Evolutionary conservation across 148 eudicot species (phyloP).

Genomic region (Pharnaceum exiguum): DNA sequence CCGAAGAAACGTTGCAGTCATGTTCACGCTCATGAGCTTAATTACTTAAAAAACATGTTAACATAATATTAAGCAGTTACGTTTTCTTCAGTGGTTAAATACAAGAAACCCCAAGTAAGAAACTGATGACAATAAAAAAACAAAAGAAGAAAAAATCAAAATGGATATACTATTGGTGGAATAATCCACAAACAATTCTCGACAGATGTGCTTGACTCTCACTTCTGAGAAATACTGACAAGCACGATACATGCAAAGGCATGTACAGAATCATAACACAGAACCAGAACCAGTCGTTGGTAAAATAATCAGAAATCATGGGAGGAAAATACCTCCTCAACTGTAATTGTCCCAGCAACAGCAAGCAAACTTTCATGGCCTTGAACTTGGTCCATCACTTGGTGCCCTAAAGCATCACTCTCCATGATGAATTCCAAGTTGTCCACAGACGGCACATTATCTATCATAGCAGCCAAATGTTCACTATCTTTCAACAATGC

Average conservation of each 20-base stretch:
- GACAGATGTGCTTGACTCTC: too few relatives aligned
- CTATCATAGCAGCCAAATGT: slow-evolving; percentile 98
- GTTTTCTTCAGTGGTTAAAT: too few relatives aligned
- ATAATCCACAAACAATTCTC: too few relatives aligned
- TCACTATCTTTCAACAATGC: slow-evolving; percentile 96
- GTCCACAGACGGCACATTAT: slow-evolving; percentile 92
- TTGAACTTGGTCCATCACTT: slow-evolving; percentile 94
- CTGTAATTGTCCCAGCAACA: slow-evolving; percentile 85
- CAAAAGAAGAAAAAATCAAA: too few relatives aligned
- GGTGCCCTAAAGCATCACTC: slow-evolving; percentile 95
- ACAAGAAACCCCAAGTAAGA: too few relatives aligned
- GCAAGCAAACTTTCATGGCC: slow-evolving; percentile 92
- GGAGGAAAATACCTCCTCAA: slow-evolving; percentile 72
- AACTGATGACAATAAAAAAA: too few relatives aligned
- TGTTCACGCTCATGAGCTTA: too few relatives aligned
- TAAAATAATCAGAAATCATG: background rate
- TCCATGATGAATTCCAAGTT: slow-evolving; percentile 95
- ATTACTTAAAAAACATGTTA: too few relatives aligned
- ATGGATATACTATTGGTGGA: too few relatives aligned
- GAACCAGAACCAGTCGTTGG: background rate
- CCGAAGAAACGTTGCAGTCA: too few relatives aligned
- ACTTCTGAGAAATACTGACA: too few relatives aligned
- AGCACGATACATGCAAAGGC: background rate
- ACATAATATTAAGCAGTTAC: too few relatives aligned
- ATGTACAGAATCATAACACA: background rate